Base-by-base conservation (phyloP, 169 alveolate genomes). In the Plasmodium falciparum region DNA sequence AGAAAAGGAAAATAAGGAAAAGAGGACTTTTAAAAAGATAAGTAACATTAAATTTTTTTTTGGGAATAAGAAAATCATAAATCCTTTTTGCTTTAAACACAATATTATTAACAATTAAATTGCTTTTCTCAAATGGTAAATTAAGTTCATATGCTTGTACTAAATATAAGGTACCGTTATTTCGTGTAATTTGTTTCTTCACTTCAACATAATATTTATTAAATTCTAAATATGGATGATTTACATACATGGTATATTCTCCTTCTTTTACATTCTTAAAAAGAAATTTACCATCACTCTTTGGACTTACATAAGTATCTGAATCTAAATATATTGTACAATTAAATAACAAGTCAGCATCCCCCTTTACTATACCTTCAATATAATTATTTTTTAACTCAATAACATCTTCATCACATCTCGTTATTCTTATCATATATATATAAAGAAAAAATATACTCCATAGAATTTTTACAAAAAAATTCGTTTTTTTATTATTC, bases 221-320 rank as follows among this genome's bases (percentile, higher is more conserved):
- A 62, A 86, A 86, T 71, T 86, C 92, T 49, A 71, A 1, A 66
- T 86, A 86, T 43, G 92, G 92, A 43, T 86, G 92, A 71, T 71
- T 86, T 59, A 86, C 88, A 47, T 43, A 86, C 70, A 86, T 49
- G 20, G 39, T 61, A 52, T 86, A 86, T 39, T 52, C 50, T 39
- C 92, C 92, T 86, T 86, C 92, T 29, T 86, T 86, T 24, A 86
- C 92, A 73, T 86, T 49, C 24, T 63, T 47, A 71, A 86, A 86
- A 58, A 86, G 20, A 86, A 86, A 86, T 59, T 86, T 13, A 11
- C 92, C 92, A 73, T 86, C 50, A n/a, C n/a, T 59, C 17, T 62
- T 49, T 11, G 92, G 92, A 65, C 62, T 86, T 52, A 43, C 63
- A 72, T 71, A 86, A 13, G 52, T 71, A n/a, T 86, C 88, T 49